These are phyloP conservation scores for Lentinus tigrinus DNA, from an alignment of 768 basidiomycete genomes.

Conservation along the genomic window DNA sequence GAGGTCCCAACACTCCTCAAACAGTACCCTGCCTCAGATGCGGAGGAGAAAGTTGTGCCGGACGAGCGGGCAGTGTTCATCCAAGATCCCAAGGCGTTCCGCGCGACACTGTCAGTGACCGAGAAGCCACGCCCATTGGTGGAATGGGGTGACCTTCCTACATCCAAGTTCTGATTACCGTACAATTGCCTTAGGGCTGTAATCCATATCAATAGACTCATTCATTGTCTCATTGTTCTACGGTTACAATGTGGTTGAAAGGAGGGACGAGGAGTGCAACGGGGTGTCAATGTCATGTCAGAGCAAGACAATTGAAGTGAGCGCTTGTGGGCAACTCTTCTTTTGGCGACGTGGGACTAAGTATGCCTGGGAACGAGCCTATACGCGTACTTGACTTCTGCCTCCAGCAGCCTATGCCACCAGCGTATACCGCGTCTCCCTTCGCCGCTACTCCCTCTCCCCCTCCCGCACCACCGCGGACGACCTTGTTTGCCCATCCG, in stretches of 20 bases:
- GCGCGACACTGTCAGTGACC: conserved; percentile 51
- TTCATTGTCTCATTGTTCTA: neutral
- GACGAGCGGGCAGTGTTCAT: conserved; percentile 57
- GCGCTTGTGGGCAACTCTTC: neutral
- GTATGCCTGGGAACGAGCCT: neutral
- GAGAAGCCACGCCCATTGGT: conserved; percentile 66
- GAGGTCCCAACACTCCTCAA: conserved; percentile 58
- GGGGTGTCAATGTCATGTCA: neutral
- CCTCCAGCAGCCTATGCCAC: conserved; percentile 9
- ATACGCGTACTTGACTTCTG: neutral
- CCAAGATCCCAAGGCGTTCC: conserved; percentile 66
- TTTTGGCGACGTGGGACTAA: neutral
- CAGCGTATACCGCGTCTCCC: neutral
- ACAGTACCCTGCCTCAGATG: conserved; percentile 54
- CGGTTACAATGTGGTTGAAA: neutral
- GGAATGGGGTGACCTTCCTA: conserved; percentile 72
- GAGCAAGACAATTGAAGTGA: conserved; percentile 13
- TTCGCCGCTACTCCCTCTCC: neutral
- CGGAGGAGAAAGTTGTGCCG: conserved; percentile 42
- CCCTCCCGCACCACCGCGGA: neutral
- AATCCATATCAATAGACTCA: neutral
- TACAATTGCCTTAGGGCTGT: neutral
- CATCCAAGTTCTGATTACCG: conserved; percentile 47
- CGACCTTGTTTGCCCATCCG: neutral
- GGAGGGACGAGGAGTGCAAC: neutral